Percentiles rank a stretch among this genome's conserved stretches.
These are phyloP conservation scores for Odontarrhena argentea DNA, from an alignment of 345 rosid genomes.

Conservation along the genomic window DNA sequence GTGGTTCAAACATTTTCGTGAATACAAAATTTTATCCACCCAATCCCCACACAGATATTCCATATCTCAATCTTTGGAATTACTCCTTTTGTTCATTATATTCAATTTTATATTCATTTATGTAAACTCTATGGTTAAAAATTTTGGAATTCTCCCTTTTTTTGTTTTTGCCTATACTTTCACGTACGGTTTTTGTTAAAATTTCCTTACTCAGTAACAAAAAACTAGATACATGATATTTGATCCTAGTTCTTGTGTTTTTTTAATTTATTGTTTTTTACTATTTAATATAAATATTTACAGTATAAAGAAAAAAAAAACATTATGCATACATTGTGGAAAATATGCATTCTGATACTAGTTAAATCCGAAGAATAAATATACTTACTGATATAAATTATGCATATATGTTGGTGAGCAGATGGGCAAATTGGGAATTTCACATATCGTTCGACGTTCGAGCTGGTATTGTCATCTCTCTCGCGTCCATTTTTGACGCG, in stretches of 20 bases:
- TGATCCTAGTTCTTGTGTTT: not conserved
- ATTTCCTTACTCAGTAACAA: not conserved
- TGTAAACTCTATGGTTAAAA: too few relatives aligned
- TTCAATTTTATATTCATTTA: too few relatives aligned
- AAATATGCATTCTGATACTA: not conserved
- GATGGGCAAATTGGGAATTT: slow-evolving; percentile 64
- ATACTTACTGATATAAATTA: not conserved
- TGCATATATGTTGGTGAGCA: slow-evolving; percentile 13
- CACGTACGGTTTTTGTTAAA: not conserved
- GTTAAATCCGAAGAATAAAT: not conserved
- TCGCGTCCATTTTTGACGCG: slow-evolving; percentile 53
- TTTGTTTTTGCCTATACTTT: not conserved
- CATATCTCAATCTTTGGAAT: not conserved
- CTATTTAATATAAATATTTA: not conserved
- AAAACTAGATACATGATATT: not conserved
- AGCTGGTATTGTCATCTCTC: slow-evolving; percentile 52
- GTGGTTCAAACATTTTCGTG: slow-evolving; percentile 19
- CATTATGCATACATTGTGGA: not conserved
- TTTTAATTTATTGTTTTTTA: not conserved
- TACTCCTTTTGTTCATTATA: not conserved
- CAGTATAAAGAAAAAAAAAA: too few relatives aligned
- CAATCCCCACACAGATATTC: not conserved
- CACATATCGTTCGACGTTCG: slow-evolving; percentile 57
- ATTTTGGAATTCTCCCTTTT: too few relatives aligned
- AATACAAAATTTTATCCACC: not conserved